These are phyloP conservation scores for Lentinula lateritia DNA, from an alignment of 768 basidiomycete species.

Conservation along the genomic window DNA sequence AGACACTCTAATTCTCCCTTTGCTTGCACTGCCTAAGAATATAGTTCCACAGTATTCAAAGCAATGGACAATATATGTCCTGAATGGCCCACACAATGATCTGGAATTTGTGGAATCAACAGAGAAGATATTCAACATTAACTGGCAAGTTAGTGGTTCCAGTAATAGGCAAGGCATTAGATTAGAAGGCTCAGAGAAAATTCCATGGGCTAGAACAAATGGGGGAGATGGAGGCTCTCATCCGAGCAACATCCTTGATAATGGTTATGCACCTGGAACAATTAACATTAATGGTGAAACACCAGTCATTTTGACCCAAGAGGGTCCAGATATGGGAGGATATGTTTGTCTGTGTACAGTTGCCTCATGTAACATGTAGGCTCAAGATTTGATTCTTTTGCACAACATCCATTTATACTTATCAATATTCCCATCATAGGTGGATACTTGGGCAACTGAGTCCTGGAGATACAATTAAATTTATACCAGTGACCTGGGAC, in stretches of 20 bases:
- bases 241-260: slow-evolving; percentile 62
- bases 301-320: slow-evolving; percentile 57
- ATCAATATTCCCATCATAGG: slow-evolving; percentile 20
- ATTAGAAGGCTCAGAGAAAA: slow-evolving; percentile 35
- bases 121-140: slow-evolving; percentile 46
- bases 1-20: slow-evolving; percentile 6
- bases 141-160: slow-evolving; percentile 50
- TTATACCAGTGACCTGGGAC: slow-evolving; percentile 43
- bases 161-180: slow-evolving; percentile 65
- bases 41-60: slow-evolving; percentile 40
- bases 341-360: slow-evolving; percentile 55
- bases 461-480: slow-evolving; percentile 49
- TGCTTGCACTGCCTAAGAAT: slow-evolving; percentile 16
- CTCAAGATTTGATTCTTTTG: not conserved
- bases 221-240: slow-evolving; percentile 69
- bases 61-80: slow-evolving; percentile 47
- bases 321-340: slow-evolving; percentile 62
- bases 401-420: no score
- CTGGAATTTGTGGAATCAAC: slow-evolving; percentile 43
- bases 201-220: slow-evolving; percentile 48
- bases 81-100: slow-evolving; percentile 62
- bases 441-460: slow-evolving; percentile 67
- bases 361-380: slow-evolving; percentile 44
- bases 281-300: slow-evolving; percentile 68
- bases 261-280: slow-evolving; percentile 48